A percentile compares a stretch with the other conserved stretches of the same genome.
Evolutionary conservation across 352 stramenopile species (phyloP).

Genomic region (Phytophthora sp.): DNA sequence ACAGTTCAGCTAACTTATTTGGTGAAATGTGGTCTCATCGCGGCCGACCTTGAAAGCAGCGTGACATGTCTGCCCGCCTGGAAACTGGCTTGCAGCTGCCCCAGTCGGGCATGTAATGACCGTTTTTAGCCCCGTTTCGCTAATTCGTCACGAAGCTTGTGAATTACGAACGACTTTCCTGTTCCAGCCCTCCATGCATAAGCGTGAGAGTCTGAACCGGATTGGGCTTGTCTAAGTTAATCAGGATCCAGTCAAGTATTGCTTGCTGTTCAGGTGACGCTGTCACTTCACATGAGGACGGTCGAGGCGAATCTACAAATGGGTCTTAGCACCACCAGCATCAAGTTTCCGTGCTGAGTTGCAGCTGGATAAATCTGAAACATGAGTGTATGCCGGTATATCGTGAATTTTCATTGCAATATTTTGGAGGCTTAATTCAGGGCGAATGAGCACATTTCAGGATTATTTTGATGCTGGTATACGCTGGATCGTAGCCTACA

Average conservation of each 20-base stretch:
- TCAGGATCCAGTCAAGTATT: not conserved
- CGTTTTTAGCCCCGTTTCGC: not conserved
- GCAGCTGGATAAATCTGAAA: too few relatives aligned
- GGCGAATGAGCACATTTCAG: too few relatives aligned
- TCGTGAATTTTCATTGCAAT: too few relatives aligned
- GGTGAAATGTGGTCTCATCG: not conserved
- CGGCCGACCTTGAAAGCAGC: slow-evolving; percentile 7
- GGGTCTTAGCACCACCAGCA: too few relatives aligned
- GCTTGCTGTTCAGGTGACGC: not conserved
- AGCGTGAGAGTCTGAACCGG: not conserved
- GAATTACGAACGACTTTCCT: slow-evolving; percentile 4
- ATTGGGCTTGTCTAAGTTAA: not conserved
- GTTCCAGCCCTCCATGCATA: slow-evolving; percentile 8
- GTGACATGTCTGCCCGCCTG: slow-evolving; percentile 1
- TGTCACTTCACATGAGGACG: not conserved
- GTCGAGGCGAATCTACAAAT: too few relatives aligned
- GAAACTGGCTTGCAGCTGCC: slow-evolving; percentile 7
- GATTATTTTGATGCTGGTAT: too few relatives aligned
- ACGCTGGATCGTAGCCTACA: too few relatives aligned
- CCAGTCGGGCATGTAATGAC: slow-evolving; percentile 1
- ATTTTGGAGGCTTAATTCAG: too few relatives aligned
- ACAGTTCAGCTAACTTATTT: not conserved
- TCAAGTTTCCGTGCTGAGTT: too few relatives aligned
- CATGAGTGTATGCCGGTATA: too few relatives aligned
- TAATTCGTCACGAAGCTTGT: not conserved